Conservation (phyloP, 352 stramenopile species). For the Phytophthora fragariae region DNA sequence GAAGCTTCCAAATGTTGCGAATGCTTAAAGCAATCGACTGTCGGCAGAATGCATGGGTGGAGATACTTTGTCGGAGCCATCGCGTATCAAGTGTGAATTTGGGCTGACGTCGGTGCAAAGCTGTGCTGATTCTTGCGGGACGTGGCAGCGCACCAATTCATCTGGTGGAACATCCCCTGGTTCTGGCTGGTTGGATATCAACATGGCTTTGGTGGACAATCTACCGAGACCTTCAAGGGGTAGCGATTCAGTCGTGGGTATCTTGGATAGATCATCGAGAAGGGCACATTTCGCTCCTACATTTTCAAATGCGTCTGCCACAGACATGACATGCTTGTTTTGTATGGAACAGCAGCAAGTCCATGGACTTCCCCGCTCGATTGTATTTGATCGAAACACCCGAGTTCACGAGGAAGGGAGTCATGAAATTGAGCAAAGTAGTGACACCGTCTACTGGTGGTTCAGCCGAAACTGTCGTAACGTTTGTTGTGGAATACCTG, state of each 20-base stretch:
- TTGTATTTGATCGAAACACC: constrained; percentile 2
- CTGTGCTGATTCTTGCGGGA: background rate
- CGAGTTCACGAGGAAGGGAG: background rate
- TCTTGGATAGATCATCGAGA: background rate
- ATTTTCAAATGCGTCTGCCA: background rate
- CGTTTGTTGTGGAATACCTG: background rate
- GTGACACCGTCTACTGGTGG: background rate
- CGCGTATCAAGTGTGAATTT: background rate
- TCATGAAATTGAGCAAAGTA: background rate
- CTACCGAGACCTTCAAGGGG: background rate
- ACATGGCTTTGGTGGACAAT: constrained; percentile 1
- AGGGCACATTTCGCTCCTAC: background rate
- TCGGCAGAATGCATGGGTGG: constrained; percentile 43
- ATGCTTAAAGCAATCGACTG: background rate
- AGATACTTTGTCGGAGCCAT: constrained; percentile 7
- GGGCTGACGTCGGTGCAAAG: background rate
- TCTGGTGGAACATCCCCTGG: background rate
- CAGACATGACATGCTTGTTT: constrained; percentile 1
- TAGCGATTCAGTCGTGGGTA: background rate
- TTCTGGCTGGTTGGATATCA: constrained; percentile 2
- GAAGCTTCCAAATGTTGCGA: constrained; percentile 28
- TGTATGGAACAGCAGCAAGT: background rate
- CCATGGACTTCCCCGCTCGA: constrained; percentile 3
- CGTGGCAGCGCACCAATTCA: background rate
- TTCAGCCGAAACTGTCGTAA: background rate